A percentile compares a stretch with the other conserved stretches of the same genome.
These are phyloP conservation scores for Scheffersomyces titani DNA, from an alignment of 1,139 yeast genomes.

Conservation along the genomic window DNA sequence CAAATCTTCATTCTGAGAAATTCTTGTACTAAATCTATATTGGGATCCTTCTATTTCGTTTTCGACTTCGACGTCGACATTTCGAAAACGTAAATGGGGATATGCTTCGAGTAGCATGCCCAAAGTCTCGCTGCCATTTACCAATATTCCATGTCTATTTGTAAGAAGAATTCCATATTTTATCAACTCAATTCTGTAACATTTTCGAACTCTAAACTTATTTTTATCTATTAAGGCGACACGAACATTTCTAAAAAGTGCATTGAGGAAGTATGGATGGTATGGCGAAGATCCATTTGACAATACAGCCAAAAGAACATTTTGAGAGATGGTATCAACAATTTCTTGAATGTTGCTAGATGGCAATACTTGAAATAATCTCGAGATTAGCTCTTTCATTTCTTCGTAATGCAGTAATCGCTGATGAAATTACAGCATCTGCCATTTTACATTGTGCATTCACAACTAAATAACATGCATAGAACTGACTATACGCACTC, in stretches of 20 bases:
- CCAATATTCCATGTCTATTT: background rate
- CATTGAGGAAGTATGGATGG: background rate
- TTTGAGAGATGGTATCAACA: background rate
- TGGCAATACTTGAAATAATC: background rate
- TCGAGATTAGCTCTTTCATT: background rate
- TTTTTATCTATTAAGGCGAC: background rate
- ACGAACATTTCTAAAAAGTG: background rate
- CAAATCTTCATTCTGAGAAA: background rate
- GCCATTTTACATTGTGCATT: background rate
- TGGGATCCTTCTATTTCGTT: background rate
- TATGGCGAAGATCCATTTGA: background rate
- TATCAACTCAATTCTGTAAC: background rate
- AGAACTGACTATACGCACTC: background rate
- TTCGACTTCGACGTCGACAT: background rate
- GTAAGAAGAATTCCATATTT: background rate
- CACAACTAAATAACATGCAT: no score
- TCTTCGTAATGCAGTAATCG: background rate
- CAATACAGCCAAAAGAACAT: background rate
- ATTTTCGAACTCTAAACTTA: background rate
- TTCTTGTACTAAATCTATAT: background rate
- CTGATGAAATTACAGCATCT: background rate
- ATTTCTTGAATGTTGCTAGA: background rate
- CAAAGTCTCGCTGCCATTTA: background rate
- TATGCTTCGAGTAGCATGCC: background rate
- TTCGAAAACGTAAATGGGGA: background rate